Evolutionary conservation across 1,139 yeast genomes (phyloP), one percentile per base, ranked within the genome.

Genomic region (Suhomyces anneliseae): DNA sequence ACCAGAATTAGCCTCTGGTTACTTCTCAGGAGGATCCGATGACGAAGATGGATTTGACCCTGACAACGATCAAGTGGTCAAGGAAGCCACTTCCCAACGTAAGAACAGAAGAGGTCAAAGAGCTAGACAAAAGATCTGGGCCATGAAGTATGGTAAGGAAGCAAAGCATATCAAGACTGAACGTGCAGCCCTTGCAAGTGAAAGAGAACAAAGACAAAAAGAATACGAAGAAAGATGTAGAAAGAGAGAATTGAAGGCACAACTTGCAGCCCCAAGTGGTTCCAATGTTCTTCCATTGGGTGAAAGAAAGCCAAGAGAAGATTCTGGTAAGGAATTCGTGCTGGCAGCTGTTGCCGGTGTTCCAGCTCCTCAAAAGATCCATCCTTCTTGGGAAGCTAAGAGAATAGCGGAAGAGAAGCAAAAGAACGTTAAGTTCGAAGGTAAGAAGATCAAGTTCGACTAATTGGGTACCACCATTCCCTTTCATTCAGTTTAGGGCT

Each of bases 331-430:
- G 6, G 41, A 39, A 7, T 19, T 32, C 26, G 41, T 33, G 19
- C 32, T 29, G 32, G 34, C 15, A n/a, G 19, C 8, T 3, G 43
- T 31, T 7, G 44, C 52, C 7, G 38, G 46, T 8, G 45, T 54
- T 26, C 44, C 48, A 6, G 44, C 54, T 6, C 48, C 50, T 1
- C 44, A 49, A 11, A 44, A 50, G 38, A 63, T 89, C 49, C 99
- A 93, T 79, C 99, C 99, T 14, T 93, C 99, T 3, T 93, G 99
- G 99, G 85, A 83, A 58, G 99, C 99, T 15, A 86, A 85, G 69
- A 79, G 77, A 66, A 64, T 74, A 50, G 88, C 87, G 46, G 87
- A 88, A 67, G 85, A 85, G 62, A 79, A 82, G 56, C 64, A 74
- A 52, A 80, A 81, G 65, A 81, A 81, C 49, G 83, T 79, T 43